Percentiles rank a stretch among this genome's conserved stretches.
phyloP scores from a whole-genome alignment of 345 rosid genomes.

The thale cress (Arabidopsis thaliana) region DNA sequence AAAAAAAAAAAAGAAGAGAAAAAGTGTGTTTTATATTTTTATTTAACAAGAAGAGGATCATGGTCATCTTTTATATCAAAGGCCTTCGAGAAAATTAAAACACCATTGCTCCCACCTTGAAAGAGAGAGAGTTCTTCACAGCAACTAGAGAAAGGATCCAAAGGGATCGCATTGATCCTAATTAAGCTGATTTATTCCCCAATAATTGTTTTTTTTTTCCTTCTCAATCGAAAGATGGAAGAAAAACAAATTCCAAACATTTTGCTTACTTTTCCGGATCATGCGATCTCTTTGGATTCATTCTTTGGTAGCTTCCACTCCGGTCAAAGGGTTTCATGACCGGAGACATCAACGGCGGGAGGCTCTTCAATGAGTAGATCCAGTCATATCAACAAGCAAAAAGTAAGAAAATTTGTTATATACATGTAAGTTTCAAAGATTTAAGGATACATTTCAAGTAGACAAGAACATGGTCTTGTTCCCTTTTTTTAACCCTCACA shows the following conservation, averaged over 20 bases:
- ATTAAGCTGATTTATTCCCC: constrained; percentile 33
- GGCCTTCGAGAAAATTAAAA: constrained; percentile 37
- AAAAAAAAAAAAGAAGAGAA: constrained; percentile 5
- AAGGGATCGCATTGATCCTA: constrained; percentile 99
- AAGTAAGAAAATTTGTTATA: constrained; percentile 1
- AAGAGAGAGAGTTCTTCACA: constrained; percentile 42
- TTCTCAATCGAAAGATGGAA: constrained; percentile 15
- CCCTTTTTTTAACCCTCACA: background rate
- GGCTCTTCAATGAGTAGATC: constrained; percentile 32
- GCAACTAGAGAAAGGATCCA: constrained; percentile 94
- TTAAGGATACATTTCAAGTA: constrained; percentile 27
- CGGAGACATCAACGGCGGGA: constrained; percentile 31
- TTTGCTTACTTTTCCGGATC: constrained; percentile 56
- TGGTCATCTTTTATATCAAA: constrained; percentile 53
- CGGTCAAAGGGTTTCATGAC: constrained; percentile 8
- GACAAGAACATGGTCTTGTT: background rate
- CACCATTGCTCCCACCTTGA: constrained; percentile 48
- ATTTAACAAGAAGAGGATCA: constrained; percentile 47
- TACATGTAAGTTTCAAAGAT: constrained; percentile 42
- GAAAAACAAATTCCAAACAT: background rate
- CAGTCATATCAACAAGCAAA: background rate
- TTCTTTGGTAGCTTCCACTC: constrained; percentile 68
- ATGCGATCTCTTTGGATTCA: constrained; percentile 93
- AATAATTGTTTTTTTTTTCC: constrained; percentile 6
- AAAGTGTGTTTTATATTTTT: constrained; percentile 16